A percentile compares a stretch with the other conserved stretches of the same genome.
Conservation (phyloP, 495 filamentous ascomycete genomes). For the Bacidia rubella region DNA sequence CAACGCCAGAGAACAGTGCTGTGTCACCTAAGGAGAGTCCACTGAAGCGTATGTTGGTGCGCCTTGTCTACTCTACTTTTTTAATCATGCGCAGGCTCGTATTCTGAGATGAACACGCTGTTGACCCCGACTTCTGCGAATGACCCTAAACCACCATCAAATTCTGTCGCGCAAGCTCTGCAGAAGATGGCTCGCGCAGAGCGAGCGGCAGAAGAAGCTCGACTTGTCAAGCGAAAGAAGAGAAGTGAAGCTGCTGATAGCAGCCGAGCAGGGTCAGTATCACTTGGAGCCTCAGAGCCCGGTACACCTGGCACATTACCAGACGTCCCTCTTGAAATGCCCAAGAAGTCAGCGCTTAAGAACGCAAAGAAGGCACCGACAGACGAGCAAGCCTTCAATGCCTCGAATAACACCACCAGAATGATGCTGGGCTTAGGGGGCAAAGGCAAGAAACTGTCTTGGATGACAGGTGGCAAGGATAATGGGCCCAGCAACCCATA, state of each 20-base stretch:
- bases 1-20: constrained; percentile 27
- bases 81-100: constrained; percentile 25
- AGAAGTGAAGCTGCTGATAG: constrained; percentile 26
- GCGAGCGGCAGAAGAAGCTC: constrained; percentile 35
- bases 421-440: constrained; percentile 18
- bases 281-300: constrained; percentile 22
- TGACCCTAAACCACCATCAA: constrained; percentile 16
- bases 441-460: constrained; percentile 19
- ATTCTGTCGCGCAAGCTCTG: constrained; percentile 17
- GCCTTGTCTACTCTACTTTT: background rate
- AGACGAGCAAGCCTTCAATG: constrained; percentile 35
- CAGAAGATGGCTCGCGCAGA: constrained; percentile 26
- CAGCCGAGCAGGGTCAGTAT: constrained; percentile 18
- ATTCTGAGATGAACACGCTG: constrained; percentile 16
- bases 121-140: constrained; percentile 5
- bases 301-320: constrained; percentile 31
- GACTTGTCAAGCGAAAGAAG: constrained; percentile 38
- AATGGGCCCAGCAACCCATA: constrained; percentile 12
- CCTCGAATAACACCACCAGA: constrained; percentile 18
- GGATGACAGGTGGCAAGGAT: constrained; percentile 13
- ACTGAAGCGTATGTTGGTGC: constrained; percentile 42
- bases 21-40: constrained; percentile 37
- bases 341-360: constrained; percentile 40
- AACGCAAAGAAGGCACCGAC: constrained; percentile 35
- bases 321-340: constrained; percentile 32